phyloP scores from a whole-genome alignment of 2,329 filamentous ascomycete species.

The Calonectria naviculata region DNA sequence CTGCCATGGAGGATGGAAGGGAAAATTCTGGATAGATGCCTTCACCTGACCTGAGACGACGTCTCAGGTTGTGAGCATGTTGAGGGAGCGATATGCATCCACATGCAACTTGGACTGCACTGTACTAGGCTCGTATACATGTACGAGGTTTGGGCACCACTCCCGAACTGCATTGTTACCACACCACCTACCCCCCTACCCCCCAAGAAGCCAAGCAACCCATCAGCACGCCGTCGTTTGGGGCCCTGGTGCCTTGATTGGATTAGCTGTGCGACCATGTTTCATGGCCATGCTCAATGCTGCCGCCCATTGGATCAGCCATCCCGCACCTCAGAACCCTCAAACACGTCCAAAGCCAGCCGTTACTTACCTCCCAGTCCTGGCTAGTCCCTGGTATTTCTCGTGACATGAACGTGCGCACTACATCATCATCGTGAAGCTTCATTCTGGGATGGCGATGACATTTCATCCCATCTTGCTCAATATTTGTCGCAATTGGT shows the following conservation, averaged over 20 bases:
- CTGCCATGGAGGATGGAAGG: constrained; percentile 15
- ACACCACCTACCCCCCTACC: neutral
- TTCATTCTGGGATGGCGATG: neutral
- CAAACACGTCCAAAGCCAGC: constrained; percentile 24
- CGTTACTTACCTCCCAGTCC: constrained; percentile 1
- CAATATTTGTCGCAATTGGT: neutral
- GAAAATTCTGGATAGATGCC: constrained; percentile 23
- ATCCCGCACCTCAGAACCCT: constrained; percentile 13
- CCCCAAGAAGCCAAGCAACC: constrained; percentile 10
- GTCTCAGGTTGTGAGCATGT: constrained; percentile 46
- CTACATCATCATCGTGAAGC: neutral
- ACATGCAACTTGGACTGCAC: constrained; percentile 35
- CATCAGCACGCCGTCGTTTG: constrained; percentile 36
- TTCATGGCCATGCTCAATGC: constrained; percentile 19
- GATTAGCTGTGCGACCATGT: constrained; percentile 18
- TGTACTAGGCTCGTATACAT: neutral
- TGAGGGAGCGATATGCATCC: constrained; percentile 33
- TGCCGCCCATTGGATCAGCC: constrained; percentile 15
- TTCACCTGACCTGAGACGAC: constrained; percentile 48
- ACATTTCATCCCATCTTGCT: constrained; percentile 18
- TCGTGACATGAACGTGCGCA: neutral
- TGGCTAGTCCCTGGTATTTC: constrained; percentile 22
- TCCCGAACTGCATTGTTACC: constrained; percentile 5
- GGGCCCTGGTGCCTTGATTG: constrained; percentile 20
- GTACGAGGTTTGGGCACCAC: neutral